These are phyloP conservation scores for Prunus dulcis DNA, from an alignment of 306 rosid species.

Conservation along the genomic window DNA sequence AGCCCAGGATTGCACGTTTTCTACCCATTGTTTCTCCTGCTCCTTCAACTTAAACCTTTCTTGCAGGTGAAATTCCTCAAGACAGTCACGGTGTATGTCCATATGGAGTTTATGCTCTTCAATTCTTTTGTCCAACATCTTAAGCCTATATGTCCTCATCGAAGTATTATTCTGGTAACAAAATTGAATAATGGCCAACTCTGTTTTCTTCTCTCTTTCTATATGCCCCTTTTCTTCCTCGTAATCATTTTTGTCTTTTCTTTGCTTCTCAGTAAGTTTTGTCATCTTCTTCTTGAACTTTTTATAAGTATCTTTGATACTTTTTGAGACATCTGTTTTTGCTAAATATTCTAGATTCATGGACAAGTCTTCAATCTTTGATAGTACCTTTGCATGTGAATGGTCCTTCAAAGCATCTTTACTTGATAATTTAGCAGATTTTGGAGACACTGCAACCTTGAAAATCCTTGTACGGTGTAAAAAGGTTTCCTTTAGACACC, in stretches of 20 bases:
- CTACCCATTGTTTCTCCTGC: constrained; percentile 40
- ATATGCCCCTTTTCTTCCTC: constrained; percentile 36
- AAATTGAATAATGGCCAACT: constrained; percentile 29
- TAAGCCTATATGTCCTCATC: constrained; percentile 29
- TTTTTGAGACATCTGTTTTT: constrained; percentile 37
- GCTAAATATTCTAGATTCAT: constrained; percentile 32
- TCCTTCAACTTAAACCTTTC: constrained; percentile 34
- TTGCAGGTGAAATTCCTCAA: constrained; percentile 38
- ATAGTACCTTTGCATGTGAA: constrained; percentile 1
- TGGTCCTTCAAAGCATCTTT: constrained; percentile 11
- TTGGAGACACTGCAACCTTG: constrained; percentile 28
- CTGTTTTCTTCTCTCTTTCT: constrained; percentile 26
- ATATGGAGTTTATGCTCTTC: constrained; percentile 30
- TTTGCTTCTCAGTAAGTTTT: constrained; percentile 41
- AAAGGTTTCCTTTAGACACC: constrained; percentile 65
- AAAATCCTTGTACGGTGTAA: constrained; percentile 30
- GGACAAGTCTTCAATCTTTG: constrained; percentile 12
- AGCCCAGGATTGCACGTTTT: constrained; percentile 43
- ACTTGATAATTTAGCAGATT: constrained; percentile 11
- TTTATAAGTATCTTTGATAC: constrained; percentile 51
- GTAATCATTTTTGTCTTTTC: constrained; percentile 21
- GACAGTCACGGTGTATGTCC: constrained; percentile 36
- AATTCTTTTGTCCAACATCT: constrained; percentile 29
- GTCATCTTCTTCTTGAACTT: constrained; percentile 40
- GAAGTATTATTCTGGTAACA: constrained; percentile 22